phyloP scores from a whole-genome alignment of 2,329 filamentous ascomycete genomes.

The Colletotrichum sidae region DNA sequence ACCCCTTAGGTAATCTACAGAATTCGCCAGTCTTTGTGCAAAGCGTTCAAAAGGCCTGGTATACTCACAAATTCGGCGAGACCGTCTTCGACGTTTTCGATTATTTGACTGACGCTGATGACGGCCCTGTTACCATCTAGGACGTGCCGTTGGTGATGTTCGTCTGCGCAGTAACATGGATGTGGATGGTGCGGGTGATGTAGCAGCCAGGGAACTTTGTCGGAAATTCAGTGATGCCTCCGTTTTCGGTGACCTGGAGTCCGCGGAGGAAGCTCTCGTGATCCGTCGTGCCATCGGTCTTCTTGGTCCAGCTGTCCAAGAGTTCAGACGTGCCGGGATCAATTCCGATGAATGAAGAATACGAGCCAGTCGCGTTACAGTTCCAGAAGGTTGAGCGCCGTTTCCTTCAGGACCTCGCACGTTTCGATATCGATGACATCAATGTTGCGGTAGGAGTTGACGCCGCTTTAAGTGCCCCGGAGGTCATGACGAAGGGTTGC shows the following conservation, averaged over 20 bases:
- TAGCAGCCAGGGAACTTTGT: conserved; percentile 59
- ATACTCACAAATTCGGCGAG: no score
- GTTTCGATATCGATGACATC: conserved; percentile 32
- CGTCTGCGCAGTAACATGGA: conserved; percentile 51
- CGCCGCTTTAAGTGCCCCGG: conserved; percentile 14
- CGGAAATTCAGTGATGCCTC: conserved; percentile 58
- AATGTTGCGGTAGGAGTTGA: conserved; percentile 28
- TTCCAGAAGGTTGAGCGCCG: conserved; percentile 17
- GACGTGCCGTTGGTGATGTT: conserved; percentile 47
- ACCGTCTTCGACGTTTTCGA: no score
- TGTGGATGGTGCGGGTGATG: conserved; percentile 57
- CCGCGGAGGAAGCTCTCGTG: conserved; percentile 50
- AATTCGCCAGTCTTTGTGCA: no score
- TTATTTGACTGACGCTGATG: no score
- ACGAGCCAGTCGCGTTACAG: conserved; percentile 26
- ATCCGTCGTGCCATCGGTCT: conserved; percentile 33
- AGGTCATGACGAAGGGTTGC: conserved; percentile 25
- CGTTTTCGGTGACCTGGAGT: conserved; percentile 52
- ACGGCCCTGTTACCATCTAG: no score
- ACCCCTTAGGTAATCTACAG: no score
- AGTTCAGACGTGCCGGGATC: conserved; percentile 20
- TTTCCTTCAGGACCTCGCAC: conserved; percentile 26
- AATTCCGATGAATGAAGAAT: conserved; percentile 23
- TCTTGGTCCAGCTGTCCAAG: conserved; percentile 3
- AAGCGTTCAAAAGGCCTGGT: no score